phyloP scores from a whole-genome alignment of 2,329 filamentous ascomycete species.

The Phaeoacremonium minimum region DNA sequence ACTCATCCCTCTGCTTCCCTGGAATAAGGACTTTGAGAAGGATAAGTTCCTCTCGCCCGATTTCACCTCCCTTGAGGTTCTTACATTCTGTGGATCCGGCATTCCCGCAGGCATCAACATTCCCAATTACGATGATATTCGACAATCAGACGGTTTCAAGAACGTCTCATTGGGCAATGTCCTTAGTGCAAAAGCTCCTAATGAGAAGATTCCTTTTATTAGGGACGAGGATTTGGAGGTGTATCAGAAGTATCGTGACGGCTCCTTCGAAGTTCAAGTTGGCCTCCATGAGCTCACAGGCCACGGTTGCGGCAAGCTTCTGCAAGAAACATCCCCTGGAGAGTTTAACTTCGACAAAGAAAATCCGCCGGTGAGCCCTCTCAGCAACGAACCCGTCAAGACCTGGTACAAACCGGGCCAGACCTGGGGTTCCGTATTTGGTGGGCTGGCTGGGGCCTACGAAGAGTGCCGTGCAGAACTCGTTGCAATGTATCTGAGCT shows the following conservation, averaged over 20 bases:
- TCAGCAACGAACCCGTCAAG: conserved; percentile 71
- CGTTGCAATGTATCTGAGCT: conserved; percentile 84
- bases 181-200: conserved; percentile 81
- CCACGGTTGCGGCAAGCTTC: conserved; percentile 88
- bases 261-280: conserved; percentile 91
- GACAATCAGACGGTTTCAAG: conserved; percentile 84
- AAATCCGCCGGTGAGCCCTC: conserved; percentile 76
- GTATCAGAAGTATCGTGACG: conserved; percentile 79
- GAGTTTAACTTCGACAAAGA: conserved; percentile 83
- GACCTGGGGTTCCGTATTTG: conserved; percentile 92
- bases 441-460: conserved; percentile 79
- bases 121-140: conserved; percentile 71
- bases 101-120: conserved; percentile 68
- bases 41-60: conserved; percentile 93
- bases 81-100: conserved; percentile 71
- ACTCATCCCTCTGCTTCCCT: conserved; percentile 87
- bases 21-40: conserved; percentile 87
- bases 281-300: conserved; percentile 84
- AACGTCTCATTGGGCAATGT: conserved; percentile 94
- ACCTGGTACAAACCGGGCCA: conserved; percentile 94
- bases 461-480: conserved; percentile 94
- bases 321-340: conserved; percentile 81
- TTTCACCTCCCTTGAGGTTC: conserved; percentile 89
- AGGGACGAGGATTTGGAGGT: conserved; percentile 70
- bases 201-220: conserved; percentile 92